Evolutionary conservation across 805 yeast genomes (phyloP), one percentile per base, ranked within the genome.

Genomic region (Trichomonascus vanleenenianus): DNA sequence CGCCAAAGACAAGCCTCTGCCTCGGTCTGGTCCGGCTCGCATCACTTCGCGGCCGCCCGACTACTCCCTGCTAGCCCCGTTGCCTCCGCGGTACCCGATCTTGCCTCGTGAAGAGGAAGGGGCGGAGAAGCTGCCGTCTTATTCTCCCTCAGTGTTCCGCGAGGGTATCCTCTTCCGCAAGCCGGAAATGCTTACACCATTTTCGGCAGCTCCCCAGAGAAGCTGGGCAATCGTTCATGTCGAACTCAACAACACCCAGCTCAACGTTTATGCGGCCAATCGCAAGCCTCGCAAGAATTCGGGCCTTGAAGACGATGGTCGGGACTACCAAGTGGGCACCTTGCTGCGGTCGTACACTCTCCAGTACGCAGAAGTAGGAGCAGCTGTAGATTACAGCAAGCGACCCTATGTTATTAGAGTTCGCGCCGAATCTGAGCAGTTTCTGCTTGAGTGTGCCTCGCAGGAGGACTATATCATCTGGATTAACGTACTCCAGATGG

Each of bases 231-330:
- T 73, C 37, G 73, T 74, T 38, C 68, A 83, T 18, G 70, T 86
- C 62, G 94, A 84, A 57, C 67, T 89, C 42, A 87, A 89, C 68
- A 85, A 91, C 15, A 89, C 97, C 1, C 95, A 86, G 64, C 66
- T 89, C 31, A 84, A 84, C 61, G 67, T 89, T 45, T 85, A 83
- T 60, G 6, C n/a, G 7, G 37, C 33, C 30, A 11, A 11, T 4
- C 32, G 31, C 18, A 42, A 42, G 11, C 6, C 30, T n/a, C 27
- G 27, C 8, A 11, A 34, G 19, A 27, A 20, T 40, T 31, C 35
- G 2, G 25, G 8, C 11, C 18, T 2, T 14, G 41, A 9, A 30
- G 25, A 10, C 33, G 45, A 11, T 11, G 40, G 9, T 22, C 15
- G 2, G 25, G 46, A 30, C 20, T 55, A 39, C 50, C 51, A 56